These are phyloP conservation scores for Claviceps sp. DNA, from an alignment of 2,329 filamentous ascomycete species.

Conservation along the genomic window DNA sequence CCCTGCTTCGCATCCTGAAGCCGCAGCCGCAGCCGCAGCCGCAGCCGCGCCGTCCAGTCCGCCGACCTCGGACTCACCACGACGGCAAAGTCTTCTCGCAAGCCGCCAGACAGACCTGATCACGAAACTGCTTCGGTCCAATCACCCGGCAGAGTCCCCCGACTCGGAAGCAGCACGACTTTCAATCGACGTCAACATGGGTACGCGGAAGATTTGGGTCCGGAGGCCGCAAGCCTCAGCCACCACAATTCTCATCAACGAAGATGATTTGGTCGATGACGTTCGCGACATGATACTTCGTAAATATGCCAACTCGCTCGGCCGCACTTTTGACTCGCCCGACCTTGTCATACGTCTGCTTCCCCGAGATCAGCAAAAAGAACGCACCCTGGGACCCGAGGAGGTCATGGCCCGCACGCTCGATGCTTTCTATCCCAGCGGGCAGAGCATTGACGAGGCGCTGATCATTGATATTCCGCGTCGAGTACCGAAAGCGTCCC, in stretches of 20 bases:
- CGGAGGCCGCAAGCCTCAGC: conserved; percentile 74
- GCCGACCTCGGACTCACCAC: conserved; percentile 9
- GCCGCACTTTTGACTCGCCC: conserved; percentile 76
- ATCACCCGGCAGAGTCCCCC: conserved; percentile 9
- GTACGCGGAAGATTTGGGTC: conserved; percentile 84
- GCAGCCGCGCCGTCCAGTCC: not conserved
- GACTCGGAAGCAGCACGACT: conserved; percentile 9
- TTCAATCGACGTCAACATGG: conserved; percentile 36
- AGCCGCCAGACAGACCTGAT: conserved; percentile 23
- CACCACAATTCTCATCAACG: conserved; percentile 71
- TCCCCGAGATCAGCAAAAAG: conserved; percentile 51
- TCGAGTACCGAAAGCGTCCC: conserved; percentile 69
- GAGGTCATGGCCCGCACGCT: conserved; percentile 68
- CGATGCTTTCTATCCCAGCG: conserved; percentile 72
- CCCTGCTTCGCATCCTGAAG: conserved; percentile 12
- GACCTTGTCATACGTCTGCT: conserved; percentile 71
- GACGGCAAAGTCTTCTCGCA: conserved; percentile 22
- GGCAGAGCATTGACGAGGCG: conserved; percentile 79
- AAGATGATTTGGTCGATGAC: conserved; percentile 89
- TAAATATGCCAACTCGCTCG: conserved; percentile 90
- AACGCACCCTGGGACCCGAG: conserved; percentile 69
- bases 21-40: conserved; percentile 13
- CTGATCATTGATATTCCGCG: conserved; percentile 80
- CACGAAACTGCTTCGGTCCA: conserved; percentile 17
- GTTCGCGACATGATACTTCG: conserved; percentile 81